Base-by-base conservation (phyloP, 352 stramenopile species). In the Globisporangium megalacanthum region DNA sequence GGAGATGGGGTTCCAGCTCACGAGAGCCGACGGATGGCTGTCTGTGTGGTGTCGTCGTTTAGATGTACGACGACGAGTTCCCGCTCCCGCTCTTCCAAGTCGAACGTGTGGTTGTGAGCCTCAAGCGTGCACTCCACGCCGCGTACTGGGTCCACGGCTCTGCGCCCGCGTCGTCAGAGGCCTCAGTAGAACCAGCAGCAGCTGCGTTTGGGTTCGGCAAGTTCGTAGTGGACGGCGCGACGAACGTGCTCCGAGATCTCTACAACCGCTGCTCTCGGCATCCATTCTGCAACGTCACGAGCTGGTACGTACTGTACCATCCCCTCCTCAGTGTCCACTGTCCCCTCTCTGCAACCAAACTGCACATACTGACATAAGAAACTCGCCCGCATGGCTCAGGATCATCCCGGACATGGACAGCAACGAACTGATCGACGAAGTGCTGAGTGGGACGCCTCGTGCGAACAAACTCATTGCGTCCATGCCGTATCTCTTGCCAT, bases 401-500 rank as follows among this genome's bases (percentile, higher is more conserved):
- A 73, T 83, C 33, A 69, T 86, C 48, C 55, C 69, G 4, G 75
- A 85, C 19, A 52, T 89, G 13, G 72, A 89, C 52, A 80, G 67
- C 22, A 69, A 77, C 22, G 65, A 79, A 20, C 56, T 87, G 46
- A 83, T 88, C 49, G 70, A 85, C 39, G 70, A 86, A 53, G 72
- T 83, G 17, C 61, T 87, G 15, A 46, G 65, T 1, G 69, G 76
- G 10, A 83, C 75, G 6, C 75, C 76, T 14, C 69, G 75, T 54
- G 77, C 72, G 10, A 81, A 83, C 60, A 77, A 84, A 36, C 65
- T 86, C 14, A 77, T 93, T 36, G 67, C 77, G 33, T 83, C 75
- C 10, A 89, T 92, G 77, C 77, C 81, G n/a, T 92, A 81, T 49
- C 60, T 85, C 31, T 60, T 94, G 5, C 70, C 78, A 9, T 92